Evolutionary conservation across 73 alveolate genomes (phyloP).

Genomic region (Blepharisma stoltei): DNA sequence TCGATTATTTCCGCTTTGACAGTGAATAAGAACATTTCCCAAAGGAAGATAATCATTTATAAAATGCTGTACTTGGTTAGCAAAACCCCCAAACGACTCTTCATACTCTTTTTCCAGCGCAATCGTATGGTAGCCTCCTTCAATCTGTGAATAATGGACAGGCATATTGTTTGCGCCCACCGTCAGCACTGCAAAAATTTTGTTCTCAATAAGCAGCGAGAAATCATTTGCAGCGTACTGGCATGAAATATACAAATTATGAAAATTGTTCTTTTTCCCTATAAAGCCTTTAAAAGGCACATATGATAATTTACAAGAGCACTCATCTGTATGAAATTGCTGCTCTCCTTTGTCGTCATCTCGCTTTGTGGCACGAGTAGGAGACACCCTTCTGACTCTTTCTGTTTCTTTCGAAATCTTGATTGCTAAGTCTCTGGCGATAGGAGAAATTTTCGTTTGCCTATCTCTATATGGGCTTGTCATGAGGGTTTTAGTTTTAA

Average conservation of each 20-base stretch:
- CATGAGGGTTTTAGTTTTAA: too few relatives aligned
- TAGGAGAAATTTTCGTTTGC: too few relatives aligned
- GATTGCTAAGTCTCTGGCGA: too few relatives aligned
- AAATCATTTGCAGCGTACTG: slow-evolving; percentile 10
- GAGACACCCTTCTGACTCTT: too few relatives aligned
- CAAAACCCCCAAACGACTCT: not conserved
- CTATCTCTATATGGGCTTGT: too few relatives aligned
- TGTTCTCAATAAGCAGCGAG: not conserved
- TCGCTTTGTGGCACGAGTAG: too few relatives aligned
- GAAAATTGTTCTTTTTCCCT: not conserved
- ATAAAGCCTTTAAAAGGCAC: not conserved
- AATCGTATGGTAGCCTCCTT: slow-evolving; percentile 7
- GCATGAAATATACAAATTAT: not conserved
- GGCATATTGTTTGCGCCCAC: not conserved
- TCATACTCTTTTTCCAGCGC: not conserved
- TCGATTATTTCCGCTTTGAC: not conserved
- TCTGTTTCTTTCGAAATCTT: too few relatives aligned
- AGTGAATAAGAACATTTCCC: slow-evolving; percentile 11
- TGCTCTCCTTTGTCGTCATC: too few relatives aligned
- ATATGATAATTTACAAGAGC: too few relatives aligned
- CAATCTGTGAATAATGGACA: not conserved
- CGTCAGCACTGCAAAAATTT: not conserved
- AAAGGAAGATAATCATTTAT: not conserved
- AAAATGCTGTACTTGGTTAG: not conserved
- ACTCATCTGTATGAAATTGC: too few relatives aligned